Evolutionary conservation across 441 rosid genomes (phyloP), one percentile per base, ranked within the genome.

Genomic region (Melianthus villosus): DNA sequence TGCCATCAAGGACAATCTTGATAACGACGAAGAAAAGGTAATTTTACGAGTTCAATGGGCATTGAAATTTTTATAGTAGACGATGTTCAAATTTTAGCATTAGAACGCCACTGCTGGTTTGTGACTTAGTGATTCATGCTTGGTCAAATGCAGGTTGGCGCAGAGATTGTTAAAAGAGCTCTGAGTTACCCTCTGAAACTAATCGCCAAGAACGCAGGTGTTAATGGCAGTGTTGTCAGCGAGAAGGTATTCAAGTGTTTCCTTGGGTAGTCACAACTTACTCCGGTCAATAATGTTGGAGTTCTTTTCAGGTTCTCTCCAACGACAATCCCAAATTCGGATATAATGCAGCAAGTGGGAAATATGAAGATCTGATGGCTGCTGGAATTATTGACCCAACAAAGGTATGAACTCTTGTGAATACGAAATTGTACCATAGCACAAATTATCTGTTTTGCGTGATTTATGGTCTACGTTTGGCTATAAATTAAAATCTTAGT

Each of bases 331-430:
- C 53, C 0, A 73, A 48, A 47, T 69, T 38, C 10, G 97, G 97
- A n/a, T 86, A 63, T 66, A 86, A 86, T 40, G 94, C 97, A n/a
- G 86, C 93, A 16, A 86, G 86, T 0, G 97, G 94, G 44, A 71
- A 69, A 6, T 86, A 82, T n/a, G 94, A 86, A 48, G 94, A 86
- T 68, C 50, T 86, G n/a, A 82, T 86, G 97, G 69, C 89, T 47
- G 94, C 80, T 43, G 94, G 94, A 34, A 86, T 86, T 40, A 86
- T 86, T 7, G 94, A 86, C 57, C 97, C 97, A 44, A 79, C 97
- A 3, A 82, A 86, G 86, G 96, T 76, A 37, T 51, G 71, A n/a
- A n/a, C n/a, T n/a, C n/a, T n/a, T n/a, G n/a, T n/a, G n/a, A n/a
- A n/a, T n/a, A n/a, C n/a, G n/a, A n/a, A n/a, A n/a, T n/a, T n/a